Base-by-base conservation (phyloP, 805 yeast species). In the Wickerhamomyces rabaulensis region DNA sequence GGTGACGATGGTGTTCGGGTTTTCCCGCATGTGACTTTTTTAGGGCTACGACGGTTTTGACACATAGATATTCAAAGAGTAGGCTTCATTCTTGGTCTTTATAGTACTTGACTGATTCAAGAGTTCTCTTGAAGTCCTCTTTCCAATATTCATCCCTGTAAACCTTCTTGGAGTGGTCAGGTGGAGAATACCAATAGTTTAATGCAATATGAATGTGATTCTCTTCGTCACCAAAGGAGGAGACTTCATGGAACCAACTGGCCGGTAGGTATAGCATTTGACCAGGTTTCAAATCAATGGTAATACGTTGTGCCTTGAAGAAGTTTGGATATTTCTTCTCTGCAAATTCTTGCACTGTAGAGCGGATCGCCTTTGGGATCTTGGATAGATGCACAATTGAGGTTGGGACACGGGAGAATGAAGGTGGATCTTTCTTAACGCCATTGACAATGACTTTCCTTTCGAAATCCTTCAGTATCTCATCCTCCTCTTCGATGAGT, bases 201-300 rank as follows among this genome's bases (percentile, higher is more conserved):
- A 84, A 55, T 0, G 91, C 90, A 31, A 77, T 68, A 55, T 85
- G 92, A 3, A 71, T 44, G 9, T 52, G 49, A 29, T 58, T 52
- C 7, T 49, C 53, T 3, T 47, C 54, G 9, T 59, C 61, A 3
- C 83, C 82, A 60, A 69, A 82, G 9, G 87, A 81, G 1, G 87
- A 76, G 2, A 85, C 92, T 60, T 85, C 92, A 60, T 85, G 92
- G 56, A 85, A 85, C 91, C 91, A 85, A 3, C 92, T 90, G 1
- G 86, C 76, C 0, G 92, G 92, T 22, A 85, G 60, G 57, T 77
- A 85, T 20, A 85, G 61, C 82, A 82, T 78, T 42, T 84, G 80
- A 0, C 89, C 89, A 0, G 83, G 80, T 25, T 71, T 57, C 23
- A 85, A 52, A 58, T 74, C 67, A 2, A 80, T 79, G 16, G 72